Conservation (phyloP, 257 asterid species). For the Solanum ossicruentum region DNA sequence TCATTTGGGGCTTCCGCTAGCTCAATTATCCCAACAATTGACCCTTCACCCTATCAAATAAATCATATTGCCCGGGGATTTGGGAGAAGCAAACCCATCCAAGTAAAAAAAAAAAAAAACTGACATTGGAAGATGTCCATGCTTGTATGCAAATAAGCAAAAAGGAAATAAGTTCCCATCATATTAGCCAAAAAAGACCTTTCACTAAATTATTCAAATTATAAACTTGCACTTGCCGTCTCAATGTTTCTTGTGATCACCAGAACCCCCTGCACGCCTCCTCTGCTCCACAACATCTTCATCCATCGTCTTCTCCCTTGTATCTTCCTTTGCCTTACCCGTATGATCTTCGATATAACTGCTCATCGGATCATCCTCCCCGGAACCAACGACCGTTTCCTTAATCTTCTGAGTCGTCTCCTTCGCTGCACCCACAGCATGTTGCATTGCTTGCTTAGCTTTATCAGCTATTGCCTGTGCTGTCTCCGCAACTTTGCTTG, state of each 20-base stretch:
- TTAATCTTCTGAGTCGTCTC: constrained; percentile 35
- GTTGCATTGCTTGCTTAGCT: constrained; percentile 27
- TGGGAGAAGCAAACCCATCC: background rate
- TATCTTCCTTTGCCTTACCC: constrained; percentile 10
- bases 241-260: background rate
- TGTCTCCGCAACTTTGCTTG: constrained; percentile 15
- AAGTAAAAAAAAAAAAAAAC: no score
- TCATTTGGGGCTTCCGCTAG: no score
- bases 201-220: background rate
- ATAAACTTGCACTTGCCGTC: background rate
- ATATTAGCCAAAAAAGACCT: background rate
- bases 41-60: no score
- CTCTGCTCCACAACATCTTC: constrained; percentile 28
- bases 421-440: constrained; percentile 16
- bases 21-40: no score
- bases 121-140: background rate
- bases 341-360: constrained; percentile 34
- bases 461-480: constrained; percentile 19
- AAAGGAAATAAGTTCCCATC: background rate
- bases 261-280: constrained; percentile 8
- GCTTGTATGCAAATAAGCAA: background rate
- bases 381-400: constrained; percentile 54
- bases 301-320: constrained; percentile 25
- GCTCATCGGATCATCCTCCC: constrained; percentile 9
- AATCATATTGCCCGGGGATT: no score